Evolutionary conservation across 1,284 basidiomycete genomes (phyloP).

Genomic region (Coniferiporia sulphurascens): DNA sequence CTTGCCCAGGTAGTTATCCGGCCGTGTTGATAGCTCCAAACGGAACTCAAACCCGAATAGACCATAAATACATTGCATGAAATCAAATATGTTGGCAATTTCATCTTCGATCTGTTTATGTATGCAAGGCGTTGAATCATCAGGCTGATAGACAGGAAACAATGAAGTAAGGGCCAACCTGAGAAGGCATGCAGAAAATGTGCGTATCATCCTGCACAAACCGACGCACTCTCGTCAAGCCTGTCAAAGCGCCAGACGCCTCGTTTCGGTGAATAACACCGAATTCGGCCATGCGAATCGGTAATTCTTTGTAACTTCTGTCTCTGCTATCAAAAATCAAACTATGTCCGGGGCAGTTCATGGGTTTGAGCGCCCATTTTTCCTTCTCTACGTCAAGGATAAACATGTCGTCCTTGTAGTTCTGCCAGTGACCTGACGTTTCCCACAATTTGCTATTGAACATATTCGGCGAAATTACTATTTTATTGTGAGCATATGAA

Average conservation of each 20-base stretch:
- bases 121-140: not conserved
- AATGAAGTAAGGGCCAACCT: conserved; percentile 40
- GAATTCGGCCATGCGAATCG: conserved; percentile 97
- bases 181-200: conserved; percentile 94
- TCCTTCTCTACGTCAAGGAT: conserved; percentile 92
- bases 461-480: conserved; percentile 98
- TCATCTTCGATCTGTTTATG: conserved; percentile 80
- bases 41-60: conserved; percentile 98
- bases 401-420: conserved; percentile 99
- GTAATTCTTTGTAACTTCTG: conserved; percentile 93
- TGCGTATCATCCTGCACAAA: conserved; percentile 99
- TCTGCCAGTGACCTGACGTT: conserved; percentile 97
- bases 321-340: conserved; percentile 95
- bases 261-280: conserved; percentile 98
- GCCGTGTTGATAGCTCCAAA: conserved; percentile 93
- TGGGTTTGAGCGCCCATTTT: conserved; percentile 91
- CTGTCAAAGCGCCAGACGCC: conserved; percentile 91
- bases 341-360: conserved; percentile 99
- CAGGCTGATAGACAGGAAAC: not conserved
- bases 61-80: conserved; percentile 92
- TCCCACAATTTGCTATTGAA: conserved; percentile 97
- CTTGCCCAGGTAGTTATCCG: conserved; percentile 90
- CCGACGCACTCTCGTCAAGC: conserved; percentile 88
- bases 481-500: conserved; percentile 3
- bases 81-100: conserved; percentile 86